Evolutionary conservation across 768 basidiomycete genomes (phyloP).

Genomic region (Cyclocybe aegerita): DNA sequence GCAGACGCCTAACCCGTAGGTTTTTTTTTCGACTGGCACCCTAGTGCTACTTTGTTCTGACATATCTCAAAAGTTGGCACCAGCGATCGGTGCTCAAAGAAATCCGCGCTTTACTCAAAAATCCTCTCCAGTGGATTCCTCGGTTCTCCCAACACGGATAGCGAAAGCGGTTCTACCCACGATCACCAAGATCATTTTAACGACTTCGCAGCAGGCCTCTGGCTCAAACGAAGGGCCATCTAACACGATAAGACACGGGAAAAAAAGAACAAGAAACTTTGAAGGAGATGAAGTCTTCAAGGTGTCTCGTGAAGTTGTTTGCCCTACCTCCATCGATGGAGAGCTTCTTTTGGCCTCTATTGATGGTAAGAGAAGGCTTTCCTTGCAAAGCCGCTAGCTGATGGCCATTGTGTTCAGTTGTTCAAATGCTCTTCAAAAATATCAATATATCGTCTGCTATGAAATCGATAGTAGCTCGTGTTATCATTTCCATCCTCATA

Average conservation of each 20-base stretch:
- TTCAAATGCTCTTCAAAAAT: constrained; percentile 47
- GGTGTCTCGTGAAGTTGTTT: constrained; percentile 43
- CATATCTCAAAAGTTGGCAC: constrained; percentile 27
- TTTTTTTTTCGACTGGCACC: constrained; percentile 5
- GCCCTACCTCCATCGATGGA: constrained; percentile 48
- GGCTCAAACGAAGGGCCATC: constrained; percentile 18
- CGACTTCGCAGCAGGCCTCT: constrained; percentile 18
- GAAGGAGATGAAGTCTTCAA: constrained; percentile 78
- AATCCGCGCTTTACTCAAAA: constrained; percentile 39
- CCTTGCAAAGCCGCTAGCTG: neutral
- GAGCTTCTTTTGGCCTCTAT: constrained; percentile 52
- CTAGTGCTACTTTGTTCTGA: neutral
- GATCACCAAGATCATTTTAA: constrained; percentile 47
- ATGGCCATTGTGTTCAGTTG: constrained; percentile 36
- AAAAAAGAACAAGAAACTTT: constrained; percentile 67
- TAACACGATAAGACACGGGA: constrained; percentile 51
- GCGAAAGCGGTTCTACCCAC: constrained; percentile 50
- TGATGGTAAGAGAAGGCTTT: constrained; percentile 45
- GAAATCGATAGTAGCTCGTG: constrained; percentile 57
- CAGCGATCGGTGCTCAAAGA: constrained; percentile 45
- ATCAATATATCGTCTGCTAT: constrained; percentile 50
- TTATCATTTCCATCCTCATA: constrained; percentile 58
- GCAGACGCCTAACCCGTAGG: constrained; percentile 48
- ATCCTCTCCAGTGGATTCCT: constrained; percentile 47
- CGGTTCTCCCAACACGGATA: constrained; percentile 50